Conservation (phyloP, 179 eudicot genomes). For the Amaranthus tricolor region DNA sequence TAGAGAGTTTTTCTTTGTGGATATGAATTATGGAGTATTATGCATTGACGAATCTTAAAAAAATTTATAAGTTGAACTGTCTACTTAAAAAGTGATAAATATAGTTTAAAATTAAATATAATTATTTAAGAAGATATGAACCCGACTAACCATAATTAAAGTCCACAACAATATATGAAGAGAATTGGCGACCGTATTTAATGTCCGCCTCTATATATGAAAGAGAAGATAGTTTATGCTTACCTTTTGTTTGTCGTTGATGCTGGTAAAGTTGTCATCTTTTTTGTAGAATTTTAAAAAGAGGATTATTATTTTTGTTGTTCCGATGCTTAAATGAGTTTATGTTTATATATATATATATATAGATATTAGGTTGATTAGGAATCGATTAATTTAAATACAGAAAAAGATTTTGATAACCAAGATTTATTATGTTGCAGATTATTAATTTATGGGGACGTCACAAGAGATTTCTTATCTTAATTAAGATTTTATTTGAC, state of each 20-base stretch:
- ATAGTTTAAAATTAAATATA: background rate
- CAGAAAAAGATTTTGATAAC: too few relatives aligned
- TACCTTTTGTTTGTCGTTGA: slow-evolving; percentile 7
- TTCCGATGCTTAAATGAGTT: background rate
- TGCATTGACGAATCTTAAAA: background rate
- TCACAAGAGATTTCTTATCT: background rate
- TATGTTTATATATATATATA: slow-evolving; percentile 4
- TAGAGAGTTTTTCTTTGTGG: too few relatives aligned
- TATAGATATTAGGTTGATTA: too few relatives aligned
- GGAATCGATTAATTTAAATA: background rate
- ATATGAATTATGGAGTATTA: too few relatives aligned
- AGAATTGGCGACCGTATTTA: too few relatives aligned
- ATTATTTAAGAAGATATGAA: too few relatives aligned
- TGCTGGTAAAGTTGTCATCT: slow-evolving; percentile 4
- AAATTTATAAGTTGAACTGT: too few relatives aligned
- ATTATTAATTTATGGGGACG: background rate
- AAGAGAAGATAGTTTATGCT: background rate
- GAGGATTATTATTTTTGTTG: background rate
- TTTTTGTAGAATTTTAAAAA: background rate
- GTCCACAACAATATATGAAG: too few relatives aligned
- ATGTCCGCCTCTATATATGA: too few relatives aligned
- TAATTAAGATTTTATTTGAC: background rate
- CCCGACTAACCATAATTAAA: too few relatives aligned
- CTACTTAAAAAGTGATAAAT: background rate
- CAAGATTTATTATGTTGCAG: background rate